These are phyloP conservation scores for Vitis labrusca DNA, from an alignment of 164 flowering plant genomes.

Conservation along the genomic window DNA sequence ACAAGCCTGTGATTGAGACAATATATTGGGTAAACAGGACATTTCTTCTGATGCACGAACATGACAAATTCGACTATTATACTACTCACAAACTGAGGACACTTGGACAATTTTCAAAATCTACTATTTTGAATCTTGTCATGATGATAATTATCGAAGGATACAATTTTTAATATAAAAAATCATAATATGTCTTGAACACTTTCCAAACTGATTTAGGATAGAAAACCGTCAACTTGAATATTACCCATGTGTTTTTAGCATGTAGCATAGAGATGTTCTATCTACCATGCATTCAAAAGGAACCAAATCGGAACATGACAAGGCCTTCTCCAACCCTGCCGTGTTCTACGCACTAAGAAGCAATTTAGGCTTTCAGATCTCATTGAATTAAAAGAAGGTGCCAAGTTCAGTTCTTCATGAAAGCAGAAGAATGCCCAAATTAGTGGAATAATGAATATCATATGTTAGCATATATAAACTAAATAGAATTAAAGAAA, in stretches of 20 bases:
- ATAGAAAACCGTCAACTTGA: too few species aligned
- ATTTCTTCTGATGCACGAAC: background rate
- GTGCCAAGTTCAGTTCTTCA: too few species aligned
- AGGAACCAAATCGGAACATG: background rate
- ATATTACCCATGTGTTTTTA: too few species aligned
- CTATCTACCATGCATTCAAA: background rate
- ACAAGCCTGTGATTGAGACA: too few species aligned
- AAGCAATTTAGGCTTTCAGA: background rate
- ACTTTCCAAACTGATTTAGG: too few species aligned
- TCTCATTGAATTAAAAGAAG: background rate
- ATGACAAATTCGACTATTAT: background rate
- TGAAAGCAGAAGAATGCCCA: background rate
- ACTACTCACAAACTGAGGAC: too few species aligned
- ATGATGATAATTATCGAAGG: too few species aligned
- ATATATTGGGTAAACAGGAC: background rate
- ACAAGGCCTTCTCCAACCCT: too few species aligned
- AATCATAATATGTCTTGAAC: too few species aligned
- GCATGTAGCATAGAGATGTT: background rate
- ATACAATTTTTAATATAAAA: too few species aligned
- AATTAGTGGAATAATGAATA: background rate
- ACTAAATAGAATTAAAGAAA: background rate
- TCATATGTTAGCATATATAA: background rate
- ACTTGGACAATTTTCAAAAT: too few species aligned
- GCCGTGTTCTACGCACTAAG: background rate
- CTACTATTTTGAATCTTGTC: too few species aligned